Percentiles rank a stretch among this genome's conserved stretches.
Conservation (phyloP, 139 green algal genomes). For the Chlorella sorokiniana region DNA sequence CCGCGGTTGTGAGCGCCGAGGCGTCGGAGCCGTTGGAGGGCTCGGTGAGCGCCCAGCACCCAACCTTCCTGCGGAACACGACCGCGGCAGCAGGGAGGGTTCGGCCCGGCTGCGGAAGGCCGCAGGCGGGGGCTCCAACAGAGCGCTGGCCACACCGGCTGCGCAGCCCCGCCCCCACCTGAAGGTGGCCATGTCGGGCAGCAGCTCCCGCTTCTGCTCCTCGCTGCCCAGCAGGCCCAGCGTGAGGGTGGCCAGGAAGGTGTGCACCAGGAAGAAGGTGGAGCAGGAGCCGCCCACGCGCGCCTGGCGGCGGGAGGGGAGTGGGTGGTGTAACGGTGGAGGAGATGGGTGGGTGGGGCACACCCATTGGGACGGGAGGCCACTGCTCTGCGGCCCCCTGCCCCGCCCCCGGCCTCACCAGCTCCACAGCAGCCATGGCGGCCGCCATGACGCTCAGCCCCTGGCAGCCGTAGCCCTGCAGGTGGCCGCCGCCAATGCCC, state of each 20-base stretch:
- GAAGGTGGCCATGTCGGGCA: slow-evolving; percentile 78
- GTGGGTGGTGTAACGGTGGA: too few relatives aligned
- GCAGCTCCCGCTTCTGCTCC: slow-evolving; percentile 84
- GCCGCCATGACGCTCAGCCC: slow-evolving; percentile 59
- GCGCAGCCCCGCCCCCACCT: background rate
- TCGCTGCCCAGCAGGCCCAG: slow-evolving; percentile 75
- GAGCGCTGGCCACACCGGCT: background rate
- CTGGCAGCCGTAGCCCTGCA: slow-evolving; percentile 82
- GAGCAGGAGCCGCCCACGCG: slow-evolving; percentile 86
- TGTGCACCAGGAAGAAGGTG: slow-evolving; percentile 95
- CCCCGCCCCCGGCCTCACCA: slow-evolving; percentile 30
- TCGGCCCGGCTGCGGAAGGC: too few relatives aligned
- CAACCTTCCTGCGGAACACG: slow-evolving; percentile 49
- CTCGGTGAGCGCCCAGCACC: slow-evolving; percentile 92
- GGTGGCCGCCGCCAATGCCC: slow-evolving; percentile 74
- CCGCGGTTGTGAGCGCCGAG: slow-evolving; percentile 72
- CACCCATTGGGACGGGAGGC: too few relatives aligned
- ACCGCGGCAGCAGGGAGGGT: too few relatives aligned
- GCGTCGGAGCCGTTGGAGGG: slow-evolving; percentile 89
- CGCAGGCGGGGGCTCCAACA: too few relatives aligned
- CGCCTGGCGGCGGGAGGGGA: slow-evolving; percentile 36
- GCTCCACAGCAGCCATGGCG: slow-evolving; percentile 79
- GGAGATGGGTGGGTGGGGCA: too few relatives aligned
- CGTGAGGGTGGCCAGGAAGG: slow-evolving; percentile 86
- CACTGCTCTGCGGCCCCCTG: background rate